Conservation (phyloP, 768 basidiomycete species). For the Piloderma croceum region DNA sequence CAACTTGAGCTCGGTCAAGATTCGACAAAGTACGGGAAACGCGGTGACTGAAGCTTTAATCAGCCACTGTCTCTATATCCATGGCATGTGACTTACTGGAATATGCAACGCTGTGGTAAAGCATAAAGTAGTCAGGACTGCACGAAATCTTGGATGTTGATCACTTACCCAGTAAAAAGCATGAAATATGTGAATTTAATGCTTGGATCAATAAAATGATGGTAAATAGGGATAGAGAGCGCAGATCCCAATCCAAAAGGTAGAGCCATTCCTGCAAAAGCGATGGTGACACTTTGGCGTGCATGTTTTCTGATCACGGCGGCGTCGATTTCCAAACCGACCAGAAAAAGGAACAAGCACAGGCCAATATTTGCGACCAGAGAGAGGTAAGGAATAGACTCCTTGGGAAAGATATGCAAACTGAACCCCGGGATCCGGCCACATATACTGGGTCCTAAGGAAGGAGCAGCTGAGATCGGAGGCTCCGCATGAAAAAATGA, state of each 20-base stretch:
- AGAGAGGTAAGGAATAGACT: constrained; percentile 70
- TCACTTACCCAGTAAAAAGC: constrained; percentile 91
- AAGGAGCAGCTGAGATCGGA: background rate
- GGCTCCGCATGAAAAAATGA: background rate
- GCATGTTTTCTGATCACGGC: constrained; percentile 74
- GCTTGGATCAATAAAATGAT: constrained; percentile 57
- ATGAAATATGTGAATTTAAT: constrained; percentile 85
- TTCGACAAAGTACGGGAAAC: constrained; percentile 80
- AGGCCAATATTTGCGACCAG: constrained; percentile 88
- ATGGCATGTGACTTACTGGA: no score
- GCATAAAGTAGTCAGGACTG: no score
- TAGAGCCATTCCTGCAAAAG: constrained; percentile 76
- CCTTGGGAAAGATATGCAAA: constrained; percentile 70
- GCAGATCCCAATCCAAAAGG: constrained; percentile 85
- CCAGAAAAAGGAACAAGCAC: constrained; percentile 85
- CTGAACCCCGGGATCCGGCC: constrained; percentile 90
- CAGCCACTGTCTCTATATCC: no score
- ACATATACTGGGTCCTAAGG: constrained; percentile 45
- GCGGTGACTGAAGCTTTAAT: no score
- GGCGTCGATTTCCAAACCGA: constrained; percentile 87
- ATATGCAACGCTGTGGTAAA: constrained; percentile 87
- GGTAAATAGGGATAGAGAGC: constrained; percentile 30
- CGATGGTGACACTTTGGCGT: constrained; percentile 60
- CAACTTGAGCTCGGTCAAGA: constrained; percentile 86
- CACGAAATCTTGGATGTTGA: no score